A percentile compares a stretch with the other conserved stretches of the same genome.
phyloP scores from a whole-genome alignment of 139 green algal species.

The Zygnema cylindricum region DNA sequence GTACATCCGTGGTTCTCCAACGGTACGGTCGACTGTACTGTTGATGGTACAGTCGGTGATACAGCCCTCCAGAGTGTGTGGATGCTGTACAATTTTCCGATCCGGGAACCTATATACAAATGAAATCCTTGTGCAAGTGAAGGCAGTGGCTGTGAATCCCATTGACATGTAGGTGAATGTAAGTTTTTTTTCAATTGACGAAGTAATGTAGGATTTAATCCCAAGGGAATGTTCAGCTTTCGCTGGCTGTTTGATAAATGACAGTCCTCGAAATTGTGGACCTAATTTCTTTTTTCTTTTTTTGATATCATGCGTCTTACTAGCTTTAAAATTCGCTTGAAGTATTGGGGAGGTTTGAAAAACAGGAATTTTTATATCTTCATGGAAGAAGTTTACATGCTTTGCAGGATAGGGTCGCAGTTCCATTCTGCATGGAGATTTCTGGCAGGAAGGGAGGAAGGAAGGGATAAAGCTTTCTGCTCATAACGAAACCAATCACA shows the following conservation, averaged over 20 bases:
- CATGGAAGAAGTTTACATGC: conserved; percentile 22
- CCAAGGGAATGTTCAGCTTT: background rate
- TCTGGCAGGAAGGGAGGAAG: conserved; percentile 3
- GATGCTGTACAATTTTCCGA: background rate
- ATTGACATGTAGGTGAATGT: conserved; percentile 41
- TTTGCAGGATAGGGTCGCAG: conserved; percentile 40
- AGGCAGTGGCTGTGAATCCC: conserved; percentile 40
- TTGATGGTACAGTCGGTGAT: no score
- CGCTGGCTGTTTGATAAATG: no score
- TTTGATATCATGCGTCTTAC: no score
- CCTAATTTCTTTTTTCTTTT: no score
- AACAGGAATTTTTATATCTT: no score
- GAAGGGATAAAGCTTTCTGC: conserved; percentile 29
- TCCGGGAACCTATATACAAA: background rate
- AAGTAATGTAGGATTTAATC: background rate
- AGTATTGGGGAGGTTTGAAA: no score
- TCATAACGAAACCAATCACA: no score
- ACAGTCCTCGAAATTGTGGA: no score
- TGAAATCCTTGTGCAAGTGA: conserved; percentile 40
- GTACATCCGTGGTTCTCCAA: conserved; percentile 27
- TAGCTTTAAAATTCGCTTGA: no score
- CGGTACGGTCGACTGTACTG: no score
- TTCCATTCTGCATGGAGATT: conserved; percentile 54
- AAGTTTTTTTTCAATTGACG: background rate
- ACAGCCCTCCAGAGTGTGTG: conserved; percentile 23